These are phyloP conservation scores for Neoconidiobolus thromboides DNA, from an alignment of 371 early-diverging fungal genomes.

Conservation along the genomic window DNA sequence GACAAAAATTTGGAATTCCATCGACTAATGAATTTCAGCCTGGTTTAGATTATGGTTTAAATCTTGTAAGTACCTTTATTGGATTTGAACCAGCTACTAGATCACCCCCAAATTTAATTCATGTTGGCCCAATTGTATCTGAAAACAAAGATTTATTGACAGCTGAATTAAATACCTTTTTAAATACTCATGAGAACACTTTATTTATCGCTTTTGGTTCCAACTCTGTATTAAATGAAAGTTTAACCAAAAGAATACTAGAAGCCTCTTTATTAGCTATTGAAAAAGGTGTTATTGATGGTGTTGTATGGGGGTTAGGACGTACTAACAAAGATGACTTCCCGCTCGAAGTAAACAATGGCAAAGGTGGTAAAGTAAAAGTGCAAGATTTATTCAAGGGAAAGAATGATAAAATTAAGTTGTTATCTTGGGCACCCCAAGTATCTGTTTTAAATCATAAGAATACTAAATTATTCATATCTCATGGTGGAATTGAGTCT, in stretches of 20 bases:
- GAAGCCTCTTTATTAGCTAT: background rate
- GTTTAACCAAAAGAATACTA: background rate
- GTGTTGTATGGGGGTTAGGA: background rate
- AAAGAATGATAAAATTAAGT: no score
- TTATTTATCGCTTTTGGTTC: constrained; percentile 2
- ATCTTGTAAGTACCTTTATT: background rate
- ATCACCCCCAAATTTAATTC: background rate
- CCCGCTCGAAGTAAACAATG: background rate
- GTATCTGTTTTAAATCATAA: no score
- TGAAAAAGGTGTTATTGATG: background rate
- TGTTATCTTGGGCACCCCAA: no score
- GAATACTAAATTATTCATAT: no score
- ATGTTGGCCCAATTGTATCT: background rate
- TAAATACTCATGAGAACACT: background rate
- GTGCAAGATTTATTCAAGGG: no score
- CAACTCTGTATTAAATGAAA: background rate
- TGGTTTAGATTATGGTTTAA: no score
- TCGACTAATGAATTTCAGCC: no score
- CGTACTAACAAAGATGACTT: background rate
- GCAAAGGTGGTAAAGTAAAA: background rate
- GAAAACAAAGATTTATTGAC: background rate
- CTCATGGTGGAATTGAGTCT: no score
- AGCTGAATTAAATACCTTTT: background rate
- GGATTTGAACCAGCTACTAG: background rate
- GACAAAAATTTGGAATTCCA: no score